Evolutionary conservation across 495 filamentous ascomycete genomes (phyloP), one percentile per base, ranked within the genome.

Genomic region (Aspergillus funiculosus): DNA sequence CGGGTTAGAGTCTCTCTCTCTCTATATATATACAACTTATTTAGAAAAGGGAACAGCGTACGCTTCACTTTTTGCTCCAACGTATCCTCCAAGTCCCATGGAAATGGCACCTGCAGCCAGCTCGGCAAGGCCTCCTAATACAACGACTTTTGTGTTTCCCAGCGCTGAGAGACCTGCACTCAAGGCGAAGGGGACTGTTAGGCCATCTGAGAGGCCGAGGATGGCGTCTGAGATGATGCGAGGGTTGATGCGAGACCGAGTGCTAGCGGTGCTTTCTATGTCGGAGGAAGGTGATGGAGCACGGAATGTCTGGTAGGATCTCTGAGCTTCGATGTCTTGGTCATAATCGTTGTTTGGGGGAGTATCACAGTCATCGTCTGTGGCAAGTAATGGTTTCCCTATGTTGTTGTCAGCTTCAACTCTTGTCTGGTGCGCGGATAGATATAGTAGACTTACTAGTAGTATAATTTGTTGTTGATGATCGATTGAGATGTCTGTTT

Each of bases 61-160:
- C 72, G 66, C 69, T 69, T 89, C 85, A 48, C 81, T 81, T 56
- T 79, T 79, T 0, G 85, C 82, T 1, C 82, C 82, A 2, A 91
- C 75, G 39, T 78, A 67, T 20, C 76, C 76, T 20, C 76, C 76
- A 14, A 78, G 48, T 1, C 75, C 75, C 75, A 79, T 79, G 19
- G 73, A 75, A 34, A 79, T 72, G 6, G 75, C 75, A 28, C 76
- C 76, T 0, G 75, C 76, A 20, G 72, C 66, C 18, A 80, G 52
- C 60, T 80, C 76, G 1, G 76, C 76, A 8, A 80, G 49, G 8
- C 76, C 76, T 31, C 74, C 76, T 18, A 75, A 59, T 19, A 78
- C 68, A 10, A 80, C 76, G 1, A 77, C 64, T 28, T 74, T 70
- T 13, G 76, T 75, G 38, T 76, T 64, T 10, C 72, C 72, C 4